A percentile compares a stretch with the other conserved stretches of the same genome.
These are phyloP conservation scores for Mychonastes homosphaera DNA, from an alignment of 139 green algal species.

Conservation along the genomic window DNA sequence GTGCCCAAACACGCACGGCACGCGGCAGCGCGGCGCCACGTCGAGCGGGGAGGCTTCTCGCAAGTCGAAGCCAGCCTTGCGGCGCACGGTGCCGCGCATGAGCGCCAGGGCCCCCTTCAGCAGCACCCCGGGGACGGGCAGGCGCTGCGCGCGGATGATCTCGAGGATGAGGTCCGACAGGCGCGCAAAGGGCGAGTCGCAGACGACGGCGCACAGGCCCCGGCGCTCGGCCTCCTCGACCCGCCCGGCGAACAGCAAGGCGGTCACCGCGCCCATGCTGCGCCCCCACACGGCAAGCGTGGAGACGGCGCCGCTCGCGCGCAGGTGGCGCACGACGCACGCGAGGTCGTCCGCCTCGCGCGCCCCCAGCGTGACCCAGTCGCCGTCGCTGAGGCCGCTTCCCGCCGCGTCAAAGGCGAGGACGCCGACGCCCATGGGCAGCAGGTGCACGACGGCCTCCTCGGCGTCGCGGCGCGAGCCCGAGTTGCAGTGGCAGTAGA, in stretches of 20 bases:
- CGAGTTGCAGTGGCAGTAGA: constrained; percentile 89
- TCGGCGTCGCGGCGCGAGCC: constrained; percentile 68
- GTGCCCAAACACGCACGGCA: constrained; percentile 87
- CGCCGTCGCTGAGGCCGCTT: constrained; percentile 64
- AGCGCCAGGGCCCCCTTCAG: constrained; percentile 50
- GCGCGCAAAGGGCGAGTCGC: constrained; percentile 84
- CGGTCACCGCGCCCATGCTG: constrained; percentile 90
- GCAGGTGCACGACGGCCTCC: constrained; percentile 62
- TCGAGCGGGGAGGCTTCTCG: constrained; percentile 30
- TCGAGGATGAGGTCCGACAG: constrained; percentile 84
- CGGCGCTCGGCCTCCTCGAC: neutral
- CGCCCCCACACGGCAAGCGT: constrained; percentile 88
- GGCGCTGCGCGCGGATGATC: constrained; percentile 62
- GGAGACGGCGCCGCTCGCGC: constrained; percentile 27
- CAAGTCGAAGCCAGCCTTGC: constrained; percentile 73
- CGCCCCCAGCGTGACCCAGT: constrained; percentile 83
- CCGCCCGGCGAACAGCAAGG: constrained; percentile 68
- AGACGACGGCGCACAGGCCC: constrained; percentile 39
- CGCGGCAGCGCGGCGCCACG: constrained; percentile 43
- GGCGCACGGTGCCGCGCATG: constrained; percentile 60
- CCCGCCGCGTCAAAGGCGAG: constrained; percentile 81
- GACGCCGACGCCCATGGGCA: constrained; percentile 65
- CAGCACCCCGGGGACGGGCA: constrained; percentile 42
- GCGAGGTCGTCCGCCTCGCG: constrained; percentile 77
- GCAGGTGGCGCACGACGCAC: constrained; percentile 32